phyloP scores from a whole-genome alignment of 2,329 filamentous ascomycete species.

The Fusarium stilboides region DNA sequence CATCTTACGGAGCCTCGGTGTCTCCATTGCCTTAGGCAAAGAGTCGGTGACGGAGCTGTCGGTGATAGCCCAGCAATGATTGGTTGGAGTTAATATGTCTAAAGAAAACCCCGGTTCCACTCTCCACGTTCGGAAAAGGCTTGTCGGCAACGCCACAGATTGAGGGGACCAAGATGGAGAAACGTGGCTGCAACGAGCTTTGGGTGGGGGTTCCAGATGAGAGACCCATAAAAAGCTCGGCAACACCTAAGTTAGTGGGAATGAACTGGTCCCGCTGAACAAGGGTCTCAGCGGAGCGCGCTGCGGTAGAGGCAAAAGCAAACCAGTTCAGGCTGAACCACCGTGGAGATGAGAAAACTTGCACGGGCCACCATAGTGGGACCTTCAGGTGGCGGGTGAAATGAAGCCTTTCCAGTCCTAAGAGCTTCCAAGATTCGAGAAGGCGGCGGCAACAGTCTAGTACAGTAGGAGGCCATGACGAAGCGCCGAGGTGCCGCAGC shows the following conservation, averaged over 20 bases:
- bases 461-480: conserved; percentile 14
- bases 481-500: conserved; percentile 29
- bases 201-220: neutral
- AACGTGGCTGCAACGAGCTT: conserved; percentile 47
- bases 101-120: conserved; percentile 19
- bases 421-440: conserved; percentile 41
- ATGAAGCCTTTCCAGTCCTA: conserved; percentile 14
- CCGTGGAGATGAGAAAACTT: conserved; percentile 24
- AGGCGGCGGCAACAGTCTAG: conserved; percentile 14
- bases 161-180: conserved; percentile 26
- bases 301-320: conserved; percentile 25
- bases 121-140: conserved; percentile 21
- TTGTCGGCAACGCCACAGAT: conserved; percentile 39
- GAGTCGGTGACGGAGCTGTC: conserved; percentile 31
- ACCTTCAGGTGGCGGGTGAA: conserved; percentile 23
- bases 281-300: conserved; percentile 41
- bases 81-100: conserved; percentile 15
- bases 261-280: conserved; percentile 7
- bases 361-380: conserved; percentile 33
- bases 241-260: conserved; percentile 31
- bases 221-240: conserved; percentile 26
- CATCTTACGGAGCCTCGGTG: conserved; percentile 2
- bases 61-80: conserved; percentile 6
- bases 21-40: conserved; percentile 15
- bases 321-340: conserved; percentile 23